These are phyloP conservation scores for Bertia moriformis DNA, from an alignment of 2,329 filamentous ascomycete genomes.

Conservation along the genomic window DNA sequence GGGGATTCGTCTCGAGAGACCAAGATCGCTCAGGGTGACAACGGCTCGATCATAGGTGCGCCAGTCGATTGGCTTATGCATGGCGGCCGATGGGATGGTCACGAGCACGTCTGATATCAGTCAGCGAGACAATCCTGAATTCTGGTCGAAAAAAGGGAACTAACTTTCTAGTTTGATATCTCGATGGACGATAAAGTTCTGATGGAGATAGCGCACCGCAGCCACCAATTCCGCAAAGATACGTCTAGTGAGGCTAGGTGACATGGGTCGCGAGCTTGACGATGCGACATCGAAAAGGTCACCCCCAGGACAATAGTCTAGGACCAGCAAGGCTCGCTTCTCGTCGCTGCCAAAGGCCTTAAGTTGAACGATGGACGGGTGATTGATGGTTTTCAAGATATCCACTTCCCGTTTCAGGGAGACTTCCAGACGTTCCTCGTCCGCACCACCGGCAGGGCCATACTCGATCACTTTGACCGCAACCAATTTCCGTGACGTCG, in stretches of 20 bases:
- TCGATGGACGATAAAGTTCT: constrained; percentile 55
- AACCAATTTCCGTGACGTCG: constrained; percentile 42
- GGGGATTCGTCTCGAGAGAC: constrained; percentile 51
- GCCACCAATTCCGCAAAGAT: constrained; percentile 58
- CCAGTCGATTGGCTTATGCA: constrained; percentile 36
- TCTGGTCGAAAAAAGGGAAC: constrained; percentile 10
- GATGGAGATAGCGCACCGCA: constrained; percentile 54
- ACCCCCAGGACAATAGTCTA: constrained; percentile 62
- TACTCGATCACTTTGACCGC: constrained; percentile 62
- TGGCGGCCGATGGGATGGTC: constrained; percentile 39
- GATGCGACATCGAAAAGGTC: constrained; percentile 61
- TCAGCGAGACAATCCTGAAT: not conserved
- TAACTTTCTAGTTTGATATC: constrained; percentile 64
- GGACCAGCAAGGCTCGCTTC: constrained; percentile 48
- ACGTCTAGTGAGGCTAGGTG: constrained; percentile 42
- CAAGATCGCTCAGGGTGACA: constrained; percentile 57
- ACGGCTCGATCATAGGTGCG: constrained; percentile 46
- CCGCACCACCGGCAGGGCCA: constrained; percentile 57
- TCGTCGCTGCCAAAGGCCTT: constrained; percentile 55
- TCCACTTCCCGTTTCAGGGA: constrained; percentile 62
- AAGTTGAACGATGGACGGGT: constrained; percentile 56
- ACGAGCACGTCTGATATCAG: constrained; percentile 47
- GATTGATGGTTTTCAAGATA: constrained; percentile 52
- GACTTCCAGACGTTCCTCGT: constrained; percentile 55
- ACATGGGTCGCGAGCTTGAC: constrained; percentile 36